Conservation (phyloP, 805 yeast species). For the Metschnikowia vanudenii region DNA sequence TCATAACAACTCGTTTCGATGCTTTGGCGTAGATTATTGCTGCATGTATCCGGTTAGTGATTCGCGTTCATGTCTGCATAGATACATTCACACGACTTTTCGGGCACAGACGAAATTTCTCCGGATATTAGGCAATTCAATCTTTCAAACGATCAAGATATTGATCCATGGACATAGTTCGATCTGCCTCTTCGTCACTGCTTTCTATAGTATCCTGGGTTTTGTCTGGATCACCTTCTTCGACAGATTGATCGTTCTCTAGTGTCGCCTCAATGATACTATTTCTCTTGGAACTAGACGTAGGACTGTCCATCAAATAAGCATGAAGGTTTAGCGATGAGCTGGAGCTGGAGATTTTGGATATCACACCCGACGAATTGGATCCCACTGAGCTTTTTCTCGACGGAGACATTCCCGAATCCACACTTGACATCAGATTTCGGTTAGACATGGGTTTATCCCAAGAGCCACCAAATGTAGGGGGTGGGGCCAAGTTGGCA, state of each 20-base stretch:
- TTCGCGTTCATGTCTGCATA: background rate
- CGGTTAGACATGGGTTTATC: slow-evolving; percentile 10
- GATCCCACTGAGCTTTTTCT: slow-evolving; percentile 32
- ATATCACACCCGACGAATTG: slow-evolving; percentile 23
- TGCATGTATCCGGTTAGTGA: background rate
- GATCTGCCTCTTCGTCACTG: slow-evolving; percentile 14
- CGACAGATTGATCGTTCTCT: background rate
- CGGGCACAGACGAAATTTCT: background rate
- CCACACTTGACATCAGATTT: slow-evolving; percentile 15
- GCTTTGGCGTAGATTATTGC: background rate
- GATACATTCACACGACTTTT: too few species aligned
- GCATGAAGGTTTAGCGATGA: slow-evolving; percentile 43
- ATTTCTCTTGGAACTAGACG: slow-evolving; percentile 1
- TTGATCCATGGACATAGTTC: slow-evolving; percentile 21
- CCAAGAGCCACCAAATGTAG: slow-evolving; percentile 25
- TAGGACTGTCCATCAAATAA: slow-evolving; percentile 37
- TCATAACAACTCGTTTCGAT: background rate
- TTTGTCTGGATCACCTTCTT: background rate
- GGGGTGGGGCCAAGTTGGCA: slow-evolving; percentile 39
- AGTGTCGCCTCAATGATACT: slow-evolving; percentile 2
- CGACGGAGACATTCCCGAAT: slow-evolving; percentile 16
- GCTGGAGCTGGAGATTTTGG: slow-evolving; percentile 39
- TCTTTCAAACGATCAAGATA: slow-evolving; percentile 11
- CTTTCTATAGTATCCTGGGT: background rate
- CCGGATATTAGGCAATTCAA: background rate